A percentile compares a stretch with the other conserved stretches of the same genome.
Evolutionary conservation across 257 asterid species (phyloP).

Genomic region (Solanum gandarillasii): DNA sequence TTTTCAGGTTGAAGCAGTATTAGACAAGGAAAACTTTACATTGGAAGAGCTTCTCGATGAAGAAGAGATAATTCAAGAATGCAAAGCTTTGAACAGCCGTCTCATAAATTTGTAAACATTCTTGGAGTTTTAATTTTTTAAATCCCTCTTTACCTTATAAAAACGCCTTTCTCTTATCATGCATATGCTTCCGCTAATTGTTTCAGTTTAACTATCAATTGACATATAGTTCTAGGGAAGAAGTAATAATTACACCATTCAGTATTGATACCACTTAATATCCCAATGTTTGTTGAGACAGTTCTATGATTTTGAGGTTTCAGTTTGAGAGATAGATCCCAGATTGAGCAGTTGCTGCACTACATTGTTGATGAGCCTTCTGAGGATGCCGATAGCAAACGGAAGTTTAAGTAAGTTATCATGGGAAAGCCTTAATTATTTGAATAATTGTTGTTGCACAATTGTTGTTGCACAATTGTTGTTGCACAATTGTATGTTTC

Average conservation of each 20-base stretch:
- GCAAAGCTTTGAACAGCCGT: slow-evolving; percentile 95
- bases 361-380: slow-evolving; percentile 79
- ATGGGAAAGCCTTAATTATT: not conserved
- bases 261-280: not conserved
- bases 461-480: not conserved
- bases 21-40: slow-evolving; percentile 81
- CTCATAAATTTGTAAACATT: slow-evolving; percentile 79
- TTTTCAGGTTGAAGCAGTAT: slow-evolving; percentile 77
- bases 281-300: not conserved
- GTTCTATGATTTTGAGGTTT: slow-evolving; percentile 4
- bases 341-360: slow-evolving; percentile 77
- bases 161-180: not conserved
- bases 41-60: slow-evolving; percentile 97
- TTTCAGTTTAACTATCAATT: not conserved
- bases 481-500: not conserved
- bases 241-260: not conserved
- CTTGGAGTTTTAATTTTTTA: not conserved
- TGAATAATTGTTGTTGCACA: not conserved
- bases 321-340: slow-evolving; percentile 91
- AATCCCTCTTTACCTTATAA: not conserved
- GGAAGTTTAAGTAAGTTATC: slow-evolving; percentile 71
- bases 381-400: slow-evolving; percentile 79
- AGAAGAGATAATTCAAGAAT: slow-evolving; percentile 98
- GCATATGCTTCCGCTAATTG: not conserved
- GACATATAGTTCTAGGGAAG: not conserved